Evolutionary conservation across 202 grass and related monocot species (phyloP).

Genomic region (Cymbopogon flexuosus): DNA sequence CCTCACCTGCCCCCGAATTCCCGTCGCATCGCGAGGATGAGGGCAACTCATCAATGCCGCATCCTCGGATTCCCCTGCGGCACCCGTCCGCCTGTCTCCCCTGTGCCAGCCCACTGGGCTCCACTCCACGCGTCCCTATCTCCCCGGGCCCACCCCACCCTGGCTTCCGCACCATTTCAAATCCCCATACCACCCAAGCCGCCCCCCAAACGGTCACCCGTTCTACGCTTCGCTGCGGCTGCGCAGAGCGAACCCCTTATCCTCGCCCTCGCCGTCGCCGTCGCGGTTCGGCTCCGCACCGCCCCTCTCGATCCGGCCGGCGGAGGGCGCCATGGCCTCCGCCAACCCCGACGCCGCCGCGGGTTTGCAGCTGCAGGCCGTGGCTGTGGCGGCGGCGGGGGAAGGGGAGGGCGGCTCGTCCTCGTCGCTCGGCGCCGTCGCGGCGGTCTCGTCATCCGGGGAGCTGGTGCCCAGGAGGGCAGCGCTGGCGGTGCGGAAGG

Average conservation of each 20-base stretch:
- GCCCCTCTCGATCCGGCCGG: conserved; percentile 13
- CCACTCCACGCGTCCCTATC: conserved; percentile 44
- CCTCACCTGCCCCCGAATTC: not conserved
- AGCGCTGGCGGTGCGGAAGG: conserved; percentile 60
- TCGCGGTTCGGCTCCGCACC: not conserved
- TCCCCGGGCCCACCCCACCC: not conserved
- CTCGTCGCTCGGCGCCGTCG: not conserved
- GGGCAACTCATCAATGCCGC: conserved; percentile 19
- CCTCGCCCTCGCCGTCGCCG: not conserved
- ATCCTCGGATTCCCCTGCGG: conserved; percentile 53
- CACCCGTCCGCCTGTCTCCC: conserved; percentile 29
- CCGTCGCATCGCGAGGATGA: not conserved
- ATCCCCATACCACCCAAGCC: conserved; percentile 27
- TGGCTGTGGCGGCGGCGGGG: not conserved
- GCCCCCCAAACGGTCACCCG: conserved; percentile 43
- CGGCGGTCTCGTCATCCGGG: not conserved
- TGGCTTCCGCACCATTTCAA: conserved; percentile 33
- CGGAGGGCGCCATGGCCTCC: conserved; percentile 43
- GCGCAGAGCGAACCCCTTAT: no score
- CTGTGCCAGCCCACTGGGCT: conserved; percentile 38
- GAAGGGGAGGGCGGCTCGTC: conserved; percentile 29
- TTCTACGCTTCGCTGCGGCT: not conserved
- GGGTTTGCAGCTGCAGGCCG: conserved; percentile 34
- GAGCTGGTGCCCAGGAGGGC: conserved; percentile 49
- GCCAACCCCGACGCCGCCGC: conserved; percentile 34